Base-by-base conservation (phyloP, 1,284 basidiomycete genomes). In the Omphalotus olearius region DNA sequence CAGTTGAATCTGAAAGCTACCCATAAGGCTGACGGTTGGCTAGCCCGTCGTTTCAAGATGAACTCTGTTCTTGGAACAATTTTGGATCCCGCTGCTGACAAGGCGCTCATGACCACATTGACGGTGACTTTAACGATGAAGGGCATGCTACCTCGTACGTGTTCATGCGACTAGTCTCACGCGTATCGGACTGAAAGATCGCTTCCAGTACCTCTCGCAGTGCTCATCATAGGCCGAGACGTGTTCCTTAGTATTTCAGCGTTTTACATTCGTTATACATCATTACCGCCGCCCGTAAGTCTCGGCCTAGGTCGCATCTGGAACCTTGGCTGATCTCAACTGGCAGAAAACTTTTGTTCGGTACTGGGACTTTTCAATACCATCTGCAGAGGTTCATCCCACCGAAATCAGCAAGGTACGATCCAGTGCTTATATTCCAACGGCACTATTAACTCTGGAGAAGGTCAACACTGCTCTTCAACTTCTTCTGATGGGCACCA, bases 51-150 rank as follows among this genome's bases (percentile, higher is more conserved):
- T 54, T 97, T 79, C 73, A 85, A 89, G 40, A 88, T 93, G 86
- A 79, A 73, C 47, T 88, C 91, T 9, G 93, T 98, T 9, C 77
- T 99, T 33, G 96, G 96, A 9, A 91, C 91, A 10, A 95, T 99
- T 53, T 79, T 98, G 6, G 97, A 99, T 67, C 96, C 96, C 6
- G 93, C 95, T 0, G 96, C 97, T 1, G 96, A 99, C 78, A 99
- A 99, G 71, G 78, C 85, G 20, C 73, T 99, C 42, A 91, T 99
- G 87, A 97, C 96, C 1, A 98, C 95, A 0, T 76, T 99, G 65
- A 93, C 93, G 1, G 74, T 96, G 44, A 89, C 93, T 1, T 72
- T 99, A 51, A 83, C 91, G 0, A 81, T 89, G 74, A 87, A 90
- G 59, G 86, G 83, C 7, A 73, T 96, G 57, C 71, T 99, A 26